Evolutionary conservation across 148 eudicot genomes (phyloP).

Genomic region (Persicaria maculosa): DNA sequence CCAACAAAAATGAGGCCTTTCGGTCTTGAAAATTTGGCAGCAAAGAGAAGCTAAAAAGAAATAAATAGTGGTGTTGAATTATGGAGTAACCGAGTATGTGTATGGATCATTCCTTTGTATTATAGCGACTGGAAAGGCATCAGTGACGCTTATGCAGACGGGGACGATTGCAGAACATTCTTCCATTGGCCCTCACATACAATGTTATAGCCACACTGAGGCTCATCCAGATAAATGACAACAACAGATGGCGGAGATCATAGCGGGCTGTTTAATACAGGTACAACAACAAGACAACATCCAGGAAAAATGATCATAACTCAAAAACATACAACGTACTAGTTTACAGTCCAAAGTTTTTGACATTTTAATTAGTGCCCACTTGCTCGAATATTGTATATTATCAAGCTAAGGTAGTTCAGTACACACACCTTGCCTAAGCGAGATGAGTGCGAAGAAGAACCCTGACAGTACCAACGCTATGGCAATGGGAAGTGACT

Average conservation of each 20-base stretch:
- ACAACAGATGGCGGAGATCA: constrained; percentile 12
- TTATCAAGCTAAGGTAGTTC: too few relatives aligned
- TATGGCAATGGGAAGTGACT: constrained; percentile 81
- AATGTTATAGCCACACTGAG: constrained; percentile 3
- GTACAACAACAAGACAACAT: neutral
- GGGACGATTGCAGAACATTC: constrained; percentile 14
- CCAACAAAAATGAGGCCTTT: too few relatives aligned
- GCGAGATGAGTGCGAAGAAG: constrained; percentile 53
- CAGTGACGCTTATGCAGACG: constrained; percentile 7
- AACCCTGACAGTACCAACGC: constrained; percentile 44
- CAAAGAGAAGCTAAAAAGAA: too few relatives aligned
- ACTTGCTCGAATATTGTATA: too few relatives aligned
- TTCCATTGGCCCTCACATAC: constrained; percentile 13
- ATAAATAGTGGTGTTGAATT: too few relatives aligned
- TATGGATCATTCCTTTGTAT: too few relatives aligned
- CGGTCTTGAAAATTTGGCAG: too few relatives aligned
- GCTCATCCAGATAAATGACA: constrained; percentile 8
- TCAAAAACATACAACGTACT: too few relatives aligned
- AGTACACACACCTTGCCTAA: constrained; percentile 57
- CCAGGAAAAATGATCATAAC: too few relatives aligned
- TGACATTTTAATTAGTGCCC: too few relatives aligned
- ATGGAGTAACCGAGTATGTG: too few relatives aligned
- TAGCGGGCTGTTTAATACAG: constrained; percentile 3
- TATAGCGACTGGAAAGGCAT: neutral
- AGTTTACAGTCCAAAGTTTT: too few relatives aligned